These are phyloP conservation scores for Pyronema omphalodes DNA, from an alignment of 495 filamentous ascomycete genomes.

Conservation along the genomic window DNA sequence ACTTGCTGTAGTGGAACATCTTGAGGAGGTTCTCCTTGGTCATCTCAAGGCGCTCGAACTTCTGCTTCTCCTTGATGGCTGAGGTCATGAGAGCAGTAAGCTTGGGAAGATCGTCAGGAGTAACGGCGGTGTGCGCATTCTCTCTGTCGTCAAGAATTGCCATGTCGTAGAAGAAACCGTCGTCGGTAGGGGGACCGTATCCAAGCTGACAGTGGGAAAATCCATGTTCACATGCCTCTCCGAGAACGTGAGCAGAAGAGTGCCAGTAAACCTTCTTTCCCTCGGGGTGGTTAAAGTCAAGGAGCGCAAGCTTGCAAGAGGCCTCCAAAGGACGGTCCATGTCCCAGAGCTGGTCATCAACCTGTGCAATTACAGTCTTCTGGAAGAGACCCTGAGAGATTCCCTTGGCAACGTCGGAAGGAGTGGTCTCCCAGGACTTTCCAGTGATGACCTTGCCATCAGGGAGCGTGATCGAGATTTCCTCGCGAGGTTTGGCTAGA, in stretches of 20 bases:
- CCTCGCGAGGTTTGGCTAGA: conserved; percentile 39
- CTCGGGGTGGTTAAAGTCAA: conserved; percentile 70
- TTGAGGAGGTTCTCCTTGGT: conserved; percentile 78
- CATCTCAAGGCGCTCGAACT: conserved; percentile 74
- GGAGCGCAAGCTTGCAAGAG: conserved; percentile 55
- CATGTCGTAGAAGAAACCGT: conserved; percentile 99
- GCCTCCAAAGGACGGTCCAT: conserved; percentile 71
- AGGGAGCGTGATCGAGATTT: conserved; percentile 47
- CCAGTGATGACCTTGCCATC: conserved; percentile 43
- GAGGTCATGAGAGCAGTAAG: conserved; percentile 55
- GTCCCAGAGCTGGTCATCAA: conserved; percentile 82
- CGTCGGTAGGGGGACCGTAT: conserved; percentile 77
- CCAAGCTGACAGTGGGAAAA: conserved; percentile 70
- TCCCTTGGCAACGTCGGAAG: conserved; percentile 42
- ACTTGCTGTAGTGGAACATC: conserved; percentile 93
- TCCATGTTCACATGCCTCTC: conserved; percentile 74
- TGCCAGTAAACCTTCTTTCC: conserved; percentile 79
- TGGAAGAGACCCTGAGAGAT: conserved; percentile 55
- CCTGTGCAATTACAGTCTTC: conserved; percentile 60
- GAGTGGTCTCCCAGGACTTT: conserved; percentile 55
- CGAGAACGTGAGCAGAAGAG: conserved; percentile 80
- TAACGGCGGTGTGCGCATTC: conserved; percentile 39
- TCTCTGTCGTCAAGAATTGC: conserved; percentile 44
- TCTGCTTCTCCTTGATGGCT: conserved; percentile 90
- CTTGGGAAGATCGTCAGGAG: conserved; percentile 54